Percentiles rank a stretch among this genome's conserved stretches.
Conservation (phyloP, 2,329 filamentous ascomycete genomes). For the Fusarium napiforme region DNA sequence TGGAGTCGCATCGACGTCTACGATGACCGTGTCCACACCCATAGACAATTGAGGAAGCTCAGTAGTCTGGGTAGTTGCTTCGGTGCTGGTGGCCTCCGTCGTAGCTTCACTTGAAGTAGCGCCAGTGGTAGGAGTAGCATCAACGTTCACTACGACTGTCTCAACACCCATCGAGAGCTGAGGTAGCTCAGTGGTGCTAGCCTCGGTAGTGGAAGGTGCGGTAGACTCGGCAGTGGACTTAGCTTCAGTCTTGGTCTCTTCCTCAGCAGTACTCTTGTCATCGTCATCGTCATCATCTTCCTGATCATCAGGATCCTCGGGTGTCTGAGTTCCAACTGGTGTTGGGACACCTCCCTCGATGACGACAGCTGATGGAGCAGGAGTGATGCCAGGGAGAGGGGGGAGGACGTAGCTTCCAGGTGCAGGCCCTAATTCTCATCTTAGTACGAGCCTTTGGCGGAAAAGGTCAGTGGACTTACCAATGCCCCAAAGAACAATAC, state of each 20-base stretch:
- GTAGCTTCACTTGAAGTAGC: background rate
- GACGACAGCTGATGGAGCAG: background rate
- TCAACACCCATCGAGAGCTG: background rate
- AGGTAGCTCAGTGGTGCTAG: background rate
- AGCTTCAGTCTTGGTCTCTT: slow-evolving; percentile 3
- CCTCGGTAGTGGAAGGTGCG: background rate
- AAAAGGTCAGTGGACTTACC: background rate
- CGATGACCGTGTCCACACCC: background rate
- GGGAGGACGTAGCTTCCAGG: slow-evolving; percentile 2
- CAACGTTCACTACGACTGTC: background rate
- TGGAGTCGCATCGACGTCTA: background rate
- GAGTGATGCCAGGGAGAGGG: slow-evolving; percentile 3
- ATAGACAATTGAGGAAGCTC: background rate
- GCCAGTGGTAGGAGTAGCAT: background rate
- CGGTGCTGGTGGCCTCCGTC: background rate
- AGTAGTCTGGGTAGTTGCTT: background rate
- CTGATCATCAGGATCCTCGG: background rate
- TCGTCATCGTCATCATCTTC: background rate
- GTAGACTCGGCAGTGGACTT: background rate
- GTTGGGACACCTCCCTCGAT: slow-evolving; percentile 4
- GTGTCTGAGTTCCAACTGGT: background rate
- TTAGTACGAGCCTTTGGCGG: accelerated
- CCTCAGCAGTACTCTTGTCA: background rate
- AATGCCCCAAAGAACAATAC: slow-evolving; percentile 7
- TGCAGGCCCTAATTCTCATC: background rate